Evolutionary conservation across 73 alveolate species (phyloP).

Genomic region (Breviolum minutum): DNA sequence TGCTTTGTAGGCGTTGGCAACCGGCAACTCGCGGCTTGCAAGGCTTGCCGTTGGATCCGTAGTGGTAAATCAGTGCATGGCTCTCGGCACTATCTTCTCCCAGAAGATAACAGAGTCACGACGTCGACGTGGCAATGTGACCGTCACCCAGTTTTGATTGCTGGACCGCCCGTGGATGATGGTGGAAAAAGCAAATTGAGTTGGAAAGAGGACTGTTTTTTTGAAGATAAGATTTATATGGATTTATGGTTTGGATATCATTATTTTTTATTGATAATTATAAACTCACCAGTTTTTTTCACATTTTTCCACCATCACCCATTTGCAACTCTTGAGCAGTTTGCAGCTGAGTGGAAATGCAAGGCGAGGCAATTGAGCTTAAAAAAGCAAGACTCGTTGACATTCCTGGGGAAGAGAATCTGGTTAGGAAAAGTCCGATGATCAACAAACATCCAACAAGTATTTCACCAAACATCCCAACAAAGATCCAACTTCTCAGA

Average conservation of each 20-base stretch:
- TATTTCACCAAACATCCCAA: no score
- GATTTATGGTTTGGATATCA: background rate
- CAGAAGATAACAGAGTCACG: background rate
- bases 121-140: background rate
- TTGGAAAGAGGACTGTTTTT: background rate
- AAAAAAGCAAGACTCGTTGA: background rate
- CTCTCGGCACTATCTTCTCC: background rate
- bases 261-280: background rate
- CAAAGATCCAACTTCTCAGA: no score
- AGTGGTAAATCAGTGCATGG: background rate
- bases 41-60: background rate
- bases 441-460: no score
- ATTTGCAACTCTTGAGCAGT: constrained; percentile 60
- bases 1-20: background rate
- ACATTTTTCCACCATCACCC: background rate
- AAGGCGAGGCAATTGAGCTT: constrained; percentile 44
- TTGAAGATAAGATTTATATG: background rate
- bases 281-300: background rate
- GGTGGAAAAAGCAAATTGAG: background rate
- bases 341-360: constrained; percentile 46
- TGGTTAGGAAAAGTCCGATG: no score
- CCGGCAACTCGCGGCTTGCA: background rate
- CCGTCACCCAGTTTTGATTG: constrained; percentile 39
- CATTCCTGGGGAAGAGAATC: no score
- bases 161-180: constrained; percentile 35